Evolutionary conservation across 345 rosid genomes (phyloP).

Genomic region (Heritiera fomes): DNA sequence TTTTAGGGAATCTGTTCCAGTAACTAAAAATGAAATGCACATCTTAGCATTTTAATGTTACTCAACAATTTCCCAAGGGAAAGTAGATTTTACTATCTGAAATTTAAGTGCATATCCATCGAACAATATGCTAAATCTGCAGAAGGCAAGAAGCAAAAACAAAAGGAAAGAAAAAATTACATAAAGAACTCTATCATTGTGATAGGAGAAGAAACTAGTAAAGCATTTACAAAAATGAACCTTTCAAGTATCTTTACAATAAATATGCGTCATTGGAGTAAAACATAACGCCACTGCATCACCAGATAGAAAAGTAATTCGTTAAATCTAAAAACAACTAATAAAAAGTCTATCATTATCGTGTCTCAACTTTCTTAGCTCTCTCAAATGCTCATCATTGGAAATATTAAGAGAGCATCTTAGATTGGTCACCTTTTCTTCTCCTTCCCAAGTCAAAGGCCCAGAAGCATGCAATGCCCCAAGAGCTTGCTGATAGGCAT

Average conservation of each 20-base stretch:
- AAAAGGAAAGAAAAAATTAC: not conserved
- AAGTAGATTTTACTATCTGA: not conserved
- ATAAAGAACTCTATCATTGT: not conserved
- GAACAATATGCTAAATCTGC: not conserved
- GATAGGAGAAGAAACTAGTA: not conserved
- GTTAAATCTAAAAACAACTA: slow-evolving; percentile 12
- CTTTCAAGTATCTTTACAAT: slow-evolving; percentile 13
- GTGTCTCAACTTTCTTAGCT: slow-evolving; percentile 57
- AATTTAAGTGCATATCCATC: not conserved
- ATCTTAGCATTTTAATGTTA: not conserved
- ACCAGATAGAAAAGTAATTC: not conserved
- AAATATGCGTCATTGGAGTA: not conserved
- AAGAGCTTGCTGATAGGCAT: slow-evolving; percentile 52
- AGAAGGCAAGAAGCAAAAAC: not conserved
- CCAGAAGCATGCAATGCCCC: slow-evolving; percentile 66
- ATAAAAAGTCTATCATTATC: not conserved
- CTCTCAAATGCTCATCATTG: slow-evolving; percentile 71
- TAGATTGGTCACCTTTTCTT: slow-evolving; percentile 71
- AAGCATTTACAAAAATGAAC: slow-evolving; percentile 7
- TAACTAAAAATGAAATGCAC: not conserved
- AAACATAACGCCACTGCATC: not conserved
- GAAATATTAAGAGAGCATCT: slow-evolving; percentile 68
- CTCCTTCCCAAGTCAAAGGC: slow-evolving; percentile 77
- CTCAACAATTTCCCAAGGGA: not conserved
- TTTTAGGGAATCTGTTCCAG: not conserved